phyloP scores from a whole-genome alignment of 1,284 basidiomycete genomes.

The Moesziomyces antarcticus region DNA sequence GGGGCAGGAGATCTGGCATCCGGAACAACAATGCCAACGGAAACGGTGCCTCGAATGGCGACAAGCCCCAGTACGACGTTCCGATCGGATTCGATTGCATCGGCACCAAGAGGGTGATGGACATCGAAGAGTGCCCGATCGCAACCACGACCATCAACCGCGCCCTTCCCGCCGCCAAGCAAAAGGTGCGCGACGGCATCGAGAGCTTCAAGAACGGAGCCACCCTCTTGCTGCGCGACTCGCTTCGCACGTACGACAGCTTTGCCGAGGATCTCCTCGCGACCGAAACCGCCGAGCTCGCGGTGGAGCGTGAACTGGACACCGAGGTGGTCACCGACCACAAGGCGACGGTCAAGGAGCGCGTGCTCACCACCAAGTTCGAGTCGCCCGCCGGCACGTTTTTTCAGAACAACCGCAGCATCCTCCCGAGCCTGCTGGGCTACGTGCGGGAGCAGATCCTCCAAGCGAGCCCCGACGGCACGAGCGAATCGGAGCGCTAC shows the following conservation, averaged over 20 bases:
- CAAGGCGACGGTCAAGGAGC: conserved; percentile 82
- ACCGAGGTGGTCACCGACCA: conserved; percentile 77
- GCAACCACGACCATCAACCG: conserved; percentile 84
- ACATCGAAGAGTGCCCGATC: conserved; percentile 97
- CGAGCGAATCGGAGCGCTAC: conserved; percentile 24
- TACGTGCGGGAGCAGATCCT: conserved; percentile 74
- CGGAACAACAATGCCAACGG: conserved; percentile 68
- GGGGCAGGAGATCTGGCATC: conserved; percentile 60
- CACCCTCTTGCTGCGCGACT: conserved; percentile 90
- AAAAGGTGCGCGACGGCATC: conserved; percentile 80
- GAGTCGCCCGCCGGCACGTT: conserved; percentile 85
- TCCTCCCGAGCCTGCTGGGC: conserved; percentile 82
- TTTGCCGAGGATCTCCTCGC: conserved; percentile 32
- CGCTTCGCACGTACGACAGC: conserved; percentile 70
- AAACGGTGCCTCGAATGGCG: conserved; percentile 36
- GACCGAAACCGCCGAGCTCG: conserved; percentile 14
- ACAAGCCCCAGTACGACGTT: conserved; percentile 73
- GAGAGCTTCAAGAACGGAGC: conserved; percentile 86
- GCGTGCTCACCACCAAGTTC: conserved; percentile 83
- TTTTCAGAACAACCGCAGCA: conserved; percentile 98
- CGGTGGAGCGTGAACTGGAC: conserved; percentile 28
- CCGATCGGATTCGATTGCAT: conserved; percentile 90
- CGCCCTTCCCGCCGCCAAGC: conserved; percentile 75
- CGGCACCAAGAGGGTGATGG: conserved; percentile 81
- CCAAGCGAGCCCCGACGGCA: not conserved